Conservation (phyloP, 75 land plant genomes). For the Picea glauca region DNA sequence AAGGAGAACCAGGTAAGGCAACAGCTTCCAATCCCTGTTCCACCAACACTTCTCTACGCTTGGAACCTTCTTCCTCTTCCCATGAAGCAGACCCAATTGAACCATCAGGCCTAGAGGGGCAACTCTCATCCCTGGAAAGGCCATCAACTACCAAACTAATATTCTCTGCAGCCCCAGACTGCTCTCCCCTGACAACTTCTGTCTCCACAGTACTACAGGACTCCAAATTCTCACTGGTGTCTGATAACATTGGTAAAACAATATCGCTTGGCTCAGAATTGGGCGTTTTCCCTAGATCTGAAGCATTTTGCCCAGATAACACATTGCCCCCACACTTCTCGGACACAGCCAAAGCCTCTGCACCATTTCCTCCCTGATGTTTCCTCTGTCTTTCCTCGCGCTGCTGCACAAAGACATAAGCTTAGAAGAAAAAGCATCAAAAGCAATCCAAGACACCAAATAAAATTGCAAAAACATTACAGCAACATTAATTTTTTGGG, state of each 20-base stretch:
- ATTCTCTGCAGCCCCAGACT: background rate
- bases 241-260: constrained; percentile 1
- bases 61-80: background rate
- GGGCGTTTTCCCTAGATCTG: background rate
- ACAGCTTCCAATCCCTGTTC: background rate
- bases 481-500: background rate
- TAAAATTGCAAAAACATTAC: background rate
- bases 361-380: background rate
- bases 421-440: constrained; percentile 1
- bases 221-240: background rate
- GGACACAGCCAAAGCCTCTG: background rate
- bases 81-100: background rate
- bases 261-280: background rate
- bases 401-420: background rate
- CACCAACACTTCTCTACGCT: background rate
- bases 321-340: background rate
- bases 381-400: background rate
- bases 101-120: background rate
- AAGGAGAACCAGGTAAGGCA: background rate
- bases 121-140: background rate
- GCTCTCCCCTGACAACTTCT: background rate
- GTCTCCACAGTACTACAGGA: background rate
- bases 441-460: background rate
- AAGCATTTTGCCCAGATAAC: constrained; percentile 3
- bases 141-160: background rate